Evolutionary conservation across 2,329 filamentous ascomycete species (phyloP).

Genomic region (Diaporthe aspalathi): DNA sequence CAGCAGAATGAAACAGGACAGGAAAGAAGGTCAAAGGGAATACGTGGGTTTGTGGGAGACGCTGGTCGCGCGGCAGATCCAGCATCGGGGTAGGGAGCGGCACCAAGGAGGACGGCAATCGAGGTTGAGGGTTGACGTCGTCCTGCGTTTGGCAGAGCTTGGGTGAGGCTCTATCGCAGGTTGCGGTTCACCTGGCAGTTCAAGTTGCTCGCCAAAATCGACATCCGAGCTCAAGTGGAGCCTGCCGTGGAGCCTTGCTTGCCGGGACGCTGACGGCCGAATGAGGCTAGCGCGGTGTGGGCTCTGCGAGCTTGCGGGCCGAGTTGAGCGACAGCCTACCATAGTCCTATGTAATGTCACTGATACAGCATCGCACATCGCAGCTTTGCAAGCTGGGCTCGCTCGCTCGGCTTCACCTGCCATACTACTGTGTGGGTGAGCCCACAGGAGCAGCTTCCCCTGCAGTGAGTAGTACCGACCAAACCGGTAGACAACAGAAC

Average conservation of each 20-base stretch:
- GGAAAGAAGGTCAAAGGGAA: slow-evolving; percentile 29
- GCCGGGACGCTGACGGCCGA: neutral
- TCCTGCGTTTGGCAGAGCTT: slow-evolving; percentile 23
- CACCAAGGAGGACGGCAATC: slow-evolving; percentile 15
- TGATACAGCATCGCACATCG: too few relatives aligned
- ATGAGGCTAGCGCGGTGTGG: slow-evolving; percentile 7
- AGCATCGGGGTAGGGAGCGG: slow-evolving; percentile 26
- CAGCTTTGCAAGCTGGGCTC: too few relatives aligned
- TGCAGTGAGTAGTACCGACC: neutral
- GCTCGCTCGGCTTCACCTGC: too few relatives aligned
- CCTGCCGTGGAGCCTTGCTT: slow-evolving; percentile 23
- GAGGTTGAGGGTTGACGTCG: slow-evolving; percentile 8
- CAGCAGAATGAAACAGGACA: neutral
- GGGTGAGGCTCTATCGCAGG: slow-evolving; percentile 30
- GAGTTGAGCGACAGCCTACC: neutral
- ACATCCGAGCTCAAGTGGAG: slow-evolving; percentile 33
- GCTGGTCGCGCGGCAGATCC: slow-evolving; percentile 20
- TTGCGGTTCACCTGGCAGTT: slow-evolving; percentile 15
- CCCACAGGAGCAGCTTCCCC: neutral
- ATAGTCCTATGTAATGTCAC: too few relatives aligned
- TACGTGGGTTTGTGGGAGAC: slow-evolving; percentile 36
- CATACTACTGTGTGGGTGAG: too few relatives aligned
- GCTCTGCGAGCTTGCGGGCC: neutral
- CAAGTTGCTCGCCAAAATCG: slow-evolving; percentile 21
- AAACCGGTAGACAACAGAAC: too few relatives aligned